These are phyloP conservation scores for Yarrowia keelungensis DNA, from an alignment of 805 yeast genomes.

Conservation along the genomic window DNA sequence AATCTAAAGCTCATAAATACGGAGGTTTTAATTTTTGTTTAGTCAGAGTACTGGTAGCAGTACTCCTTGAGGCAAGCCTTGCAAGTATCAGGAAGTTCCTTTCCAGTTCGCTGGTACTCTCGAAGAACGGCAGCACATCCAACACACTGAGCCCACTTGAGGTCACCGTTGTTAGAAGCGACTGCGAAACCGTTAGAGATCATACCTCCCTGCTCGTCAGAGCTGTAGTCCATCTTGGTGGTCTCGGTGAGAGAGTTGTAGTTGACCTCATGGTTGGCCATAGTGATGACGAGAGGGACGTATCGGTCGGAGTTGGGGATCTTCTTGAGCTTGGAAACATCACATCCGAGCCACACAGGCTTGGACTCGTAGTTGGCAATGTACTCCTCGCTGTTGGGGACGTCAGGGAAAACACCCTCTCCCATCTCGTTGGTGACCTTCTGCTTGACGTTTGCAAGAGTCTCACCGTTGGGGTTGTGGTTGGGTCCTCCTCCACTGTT, in stretches of 20 bases:
- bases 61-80: conserved; percentile 71
- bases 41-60: conserved; percentile 56
- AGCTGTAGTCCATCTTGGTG: conserved; percentile 66
- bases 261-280: conserved; percentile 73
- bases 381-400: conserved; percentile 58
- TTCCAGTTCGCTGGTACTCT: conserved; percentile 72
- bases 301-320: conserved; percentile 62
- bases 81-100: conserved; percentile 72
- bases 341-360: conserved; percentile 82
- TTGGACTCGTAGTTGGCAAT: conserved; percentile 77
- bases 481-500: conserved; percentile 48
- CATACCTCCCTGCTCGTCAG: conserved; percentile 64
- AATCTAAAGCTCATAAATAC: conserved; percentile 4
- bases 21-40: background rate
- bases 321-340: conserved; percentile 61
- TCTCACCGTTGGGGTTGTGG: conserved; percentile 56
- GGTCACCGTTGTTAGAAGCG: conserved; percentile 71
- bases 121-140: conserved; percentile 88
- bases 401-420: conserved; percentile 50
- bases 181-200: conserved; percentile 80
- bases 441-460: conserved; percentile 48
- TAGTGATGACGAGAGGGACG: conserved; percentile 81
- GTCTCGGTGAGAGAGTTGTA: conserved; percentile 74
- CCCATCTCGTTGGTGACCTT: conserved; percentile 52
- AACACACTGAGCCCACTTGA: conserved; percentile 75